Conservation (phyloP, 345 rosid genomes). For the Turnera subulata region DNA sequence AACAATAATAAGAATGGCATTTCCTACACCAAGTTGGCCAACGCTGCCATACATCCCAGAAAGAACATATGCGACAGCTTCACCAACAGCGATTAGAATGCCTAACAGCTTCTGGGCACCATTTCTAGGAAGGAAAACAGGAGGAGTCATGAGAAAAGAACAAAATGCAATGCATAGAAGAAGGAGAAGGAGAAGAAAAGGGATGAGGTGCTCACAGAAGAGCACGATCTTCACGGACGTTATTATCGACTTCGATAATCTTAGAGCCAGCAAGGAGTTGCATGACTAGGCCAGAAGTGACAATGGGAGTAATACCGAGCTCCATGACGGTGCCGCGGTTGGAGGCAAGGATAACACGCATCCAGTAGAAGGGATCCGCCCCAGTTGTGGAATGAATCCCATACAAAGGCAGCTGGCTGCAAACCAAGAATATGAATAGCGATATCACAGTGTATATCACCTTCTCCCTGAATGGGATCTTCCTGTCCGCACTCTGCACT, state of each 20-base stretch:
- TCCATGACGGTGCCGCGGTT: slow-evolving; percentile 79
- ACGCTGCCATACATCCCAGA: slow-evolving; percentile 86
- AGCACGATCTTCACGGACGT: slow-evolving; percentile 66
- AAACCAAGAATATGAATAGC: slow-evolving; percentile 61
- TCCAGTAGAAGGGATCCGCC: slow-evolving; percentile 75
- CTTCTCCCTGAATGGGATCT: slow-evolving; percentile 66
- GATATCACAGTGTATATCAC: slow-evolving; percentile 50
- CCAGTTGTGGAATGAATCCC: slow-evolving; percentile 67
- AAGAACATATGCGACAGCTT: slow-evolving; percentile 79
- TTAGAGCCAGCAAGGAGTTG: slow-evolving; percentile 73
- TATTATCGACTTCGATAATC: slow-evolving; percentile 74
- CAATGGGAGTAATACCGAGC: slow-evolving; percentile 72
- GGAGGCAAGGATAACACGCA: slow-evolving; percentile 75
- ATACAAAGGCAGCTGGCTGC: slow-evolving; percentile 76
- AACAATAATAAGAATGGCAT: slow-evolving; percentile 70
- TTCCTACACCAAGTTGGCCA: slow-evolving; percentile 75
- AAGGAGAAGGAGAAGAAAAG: no score
- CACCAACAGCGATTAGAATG: slow-evolving; percentile 69
- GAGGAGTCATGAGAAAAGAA: neutral
- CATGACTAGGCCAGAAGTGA: slow-evolving; percentile 65
- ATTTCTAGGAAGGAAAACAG: slow-evolving; percentile 38
- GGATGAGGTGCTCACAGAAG: slow-evolving; percentile 42
- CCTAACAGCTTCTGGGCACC: slow-evolving; percentile 86
- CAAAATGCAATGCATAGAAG: no score
- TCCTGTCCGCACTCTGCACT: slow-evolving; percentile 65